Evolutionary conservation across 192 early-diverging fungal species (phyloP).

Genomic region (Entomortierella parvispora): DNA sequence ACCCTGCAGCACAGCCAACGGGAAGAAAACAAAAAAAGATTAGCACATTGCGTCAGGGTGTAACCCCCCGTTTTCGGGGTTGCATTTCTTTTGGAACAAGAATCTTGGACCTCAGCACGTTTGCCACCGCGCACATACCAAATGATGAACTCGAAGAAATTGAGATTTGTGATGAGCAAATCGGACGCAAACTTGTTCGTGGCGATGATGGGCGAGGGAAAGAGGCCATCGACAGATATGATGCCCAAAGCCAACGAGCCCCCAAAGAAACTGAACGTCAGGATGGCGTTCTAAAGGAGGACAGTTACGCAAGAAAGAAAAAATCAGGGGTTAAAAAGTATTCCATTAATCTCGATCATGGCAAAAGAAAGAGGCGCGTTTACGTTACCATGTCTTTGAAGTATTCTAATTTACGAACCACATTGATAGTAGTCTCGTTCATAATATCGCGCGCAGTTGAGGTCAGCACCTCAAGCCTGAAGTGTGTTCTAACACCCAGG

Average conservation of each 20-base stretch:
- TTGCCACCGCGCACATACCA: no score
- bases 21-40: no score
- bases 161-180: constrained; percentile 47
- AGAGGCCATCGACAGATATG: constrained; percentile 30
- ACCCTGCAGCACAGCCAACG: constrained; percentile 13
- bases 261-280: constrained; percentile 39
- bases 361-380: not conserved
- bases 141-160: constrained; percentile 49
- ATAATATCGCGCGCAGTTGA: constrained; percentile 8
- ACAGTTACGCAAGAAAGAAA: not conserved
- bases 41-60: no score
- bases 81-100: no score
- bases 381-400: constrained; percentile 49
- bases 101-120: no score
- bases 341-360: no score
- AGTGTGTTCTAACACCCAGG: constrained; percentile 26
- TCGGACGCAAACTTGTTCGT: constrained; percentile 43
- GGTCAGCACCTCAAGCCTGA: constrained; percentile 19
- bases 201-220: constrained; percentile 13
- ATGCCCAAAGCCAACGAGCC: constrained; percentile 28
- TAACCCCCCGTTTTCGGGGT: no score
- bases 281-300: constrained; percentile 23
- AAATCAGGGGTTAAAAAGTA: not conserved
- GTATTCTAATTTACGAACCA: constrained; percentile 42
- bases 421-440: constrained; percentile 31